Evolutionary conservation across 1,139 yeast genomes (phyloP).

Genomic region (Arxiozyma slooffiae): DNA sequence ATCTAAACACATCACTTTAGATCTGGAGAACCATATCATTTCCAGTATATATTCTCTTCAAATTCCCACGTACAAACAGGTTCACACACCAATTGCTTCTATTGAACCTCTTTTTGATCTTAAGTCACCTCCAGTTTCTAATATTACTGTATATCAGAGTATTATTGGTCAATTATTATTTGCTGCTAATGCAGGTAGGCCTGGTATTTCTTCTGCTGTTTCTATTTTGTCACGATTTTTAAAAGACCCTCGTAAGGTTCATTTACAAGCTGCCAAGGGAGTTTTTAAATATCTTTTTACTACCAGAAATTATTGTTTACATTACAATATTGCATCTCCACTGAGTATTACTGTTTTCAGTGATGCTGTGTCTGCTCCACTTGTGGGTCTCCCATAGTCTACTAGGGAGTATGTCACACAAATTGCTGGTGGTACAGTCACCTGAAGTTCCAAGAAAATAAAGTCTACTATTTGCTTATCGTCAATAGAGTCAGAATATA

Average conservation of each 20-base stretch:
- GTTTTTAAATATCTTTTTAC: constrained; percentile 8
- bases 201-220: constrained; percentile 11
- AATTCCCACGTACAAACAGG: not conserved
- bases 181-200: constrained; percentile 8
- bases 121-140: not conserved
- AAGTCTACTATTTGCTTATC: constrained; percentile 11
- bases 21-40: not conserved
- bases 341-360: not conserved
- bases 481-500: constrained; percentile 17
- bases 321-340: not conserved
- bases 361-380: constrained; percentile 7
- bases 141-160: constrained; percentile 4
- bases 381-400: constrained; percentile 6
- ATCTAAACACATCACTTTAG: not conserved
- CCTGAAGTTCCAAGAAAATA: constrained; percentile 17
- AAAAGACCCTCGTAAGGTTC: constrained; percentile 3
- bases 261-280: constrained; percentile 7
- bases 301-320: constrained; percentile 1
- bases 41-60: not conserved
- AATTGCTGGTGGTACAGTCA: constrained; percentile 11
- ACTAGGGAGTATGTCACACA: constrained; percentile 12
- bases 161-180: constrained; percentile 6
- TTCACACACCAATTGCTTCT: not conserved
- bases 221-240: constrained; percentile 7
- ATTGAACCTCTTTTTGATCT: not conserved